These are phyloP conservation scores for Ochromonas danica DNA, from an alignment of 108 stramenopile genomes.

Conservation along the genomic window DNA sequence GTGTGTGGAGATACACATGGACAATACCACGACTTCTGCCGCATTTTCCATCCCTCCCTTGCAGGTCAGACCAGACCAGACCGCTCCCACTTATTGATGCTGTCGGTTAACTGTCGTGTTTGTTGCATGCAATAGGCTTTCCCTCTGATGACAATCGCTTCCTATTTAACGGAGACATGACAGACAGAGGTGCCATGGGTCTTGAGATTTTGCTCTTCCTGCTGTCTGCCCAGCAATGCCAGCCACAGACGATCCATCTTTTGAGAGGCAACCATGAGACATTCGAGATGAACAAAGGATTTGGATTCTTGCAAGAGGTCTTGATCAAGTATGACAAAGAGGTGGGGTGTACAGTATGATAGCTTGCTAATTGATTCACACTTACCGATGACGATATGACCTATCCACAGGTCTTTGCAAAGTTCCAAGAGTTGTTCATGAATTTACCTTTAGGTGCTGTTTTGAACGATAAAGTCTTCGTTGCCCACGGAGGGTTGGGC, in stretches of 20 bases:
- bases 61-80: too few relatives aligned
- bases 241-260: neutral
- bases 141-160: neutral
- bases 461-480: neutral
- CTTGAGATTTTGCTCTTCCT: slow-evolving; percentile 23
- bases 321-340: slow-evolving; percentile 22
- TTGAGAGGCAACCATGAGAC: slow-evolving; percentile 38
- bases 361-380: too few relatives aligned
- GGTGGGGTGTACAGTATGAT: too few relatives aligned
- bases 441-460: slow-evolving; percentile 20
- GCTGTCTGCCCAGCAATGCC: neutral
- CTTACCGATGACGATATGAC: too few relatives aligned
- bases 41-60: neutral
- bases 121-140: neutral
- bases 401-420: neutral
- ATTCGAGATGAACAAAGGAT: slow-evolving; percentile 11
- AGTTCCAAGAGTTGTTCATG: slow-evolving; percentile 27
- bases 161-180: slow-evolving; percentile 40
- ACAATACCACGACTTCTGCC: neutral
- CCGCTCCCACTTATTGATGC: too few relatives aligned
- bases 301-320: slow-evolving; percentile 32
- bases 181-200: slow-evolving; percentile 23
- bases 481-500: slow-evolving; percentile 30
- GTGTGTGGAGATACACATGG: slow-evolving; percentile 1
- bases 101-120: too few relatives aligned